These are phyloP conservation scores for Pleurotus djamor DNA, from an alignment of 768 basidiomycete species.

Conservation along the genomic window DNA sequence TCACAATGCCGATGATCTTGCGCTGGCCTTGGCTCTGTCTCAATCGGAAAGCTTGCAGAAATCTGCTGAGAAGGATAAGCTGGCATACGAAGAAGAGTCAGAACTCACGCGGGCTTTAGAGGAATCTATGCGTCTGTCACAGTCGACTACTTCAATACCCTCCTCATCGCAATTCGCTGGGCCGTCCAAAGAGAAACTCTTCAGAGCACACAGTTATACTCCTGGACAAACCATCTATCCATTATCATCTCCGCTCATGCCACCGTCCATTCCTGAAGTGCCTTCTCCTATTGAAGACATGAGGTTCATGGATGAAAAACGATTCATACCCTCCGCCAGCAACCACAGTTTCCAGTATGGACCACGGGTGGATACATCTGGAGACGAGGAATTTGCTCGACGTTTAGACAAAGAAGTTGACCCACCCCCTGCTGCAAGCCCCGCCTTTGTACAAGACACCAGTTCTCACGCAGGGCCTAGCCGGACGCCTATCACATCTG, in stretches of 20 bases:
- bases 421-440: background rate
- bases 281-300: constrained; percentile 5
- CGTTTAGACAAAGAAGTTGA: constrained; percentile 5
- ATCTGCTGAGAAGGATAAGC: constrained; percentile 27
- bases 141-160: background rate
- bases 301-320: background rate
- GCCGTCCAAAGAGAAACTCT: constrained; percentile 16
- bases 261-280: background rate
- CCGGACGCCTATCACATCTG: too few species aligned
- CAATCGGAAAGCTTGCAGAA: constrained; percentile 39
- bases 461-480: too few species aligned
- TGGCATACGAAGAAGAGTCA: constrained; percentile 54
- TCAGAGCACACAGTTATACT: constrained; percentile 9
- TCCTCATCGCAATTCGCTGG: constrained; percentile 14
- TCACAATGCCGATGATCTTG: constrained; percentile 39
- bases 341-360: background rate
- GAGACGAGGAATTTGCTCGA: constrained; percentile 12
- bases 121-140: constrained; percentile 34
- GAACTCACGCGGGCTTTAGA: constrained; percentile 64
- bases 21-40: constrained; percentile 44
- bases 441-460: constrained; percentile 9
- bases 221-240: constrained; percentile 1
- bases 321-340: background rate
- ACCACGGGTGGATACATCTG: background rate
- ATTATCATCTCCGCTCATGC: constrained; percentile 16